phyloP scores from a whole-genome alignment of 768 basidiomycete species.

The Tulasnella sp. region DNA sequence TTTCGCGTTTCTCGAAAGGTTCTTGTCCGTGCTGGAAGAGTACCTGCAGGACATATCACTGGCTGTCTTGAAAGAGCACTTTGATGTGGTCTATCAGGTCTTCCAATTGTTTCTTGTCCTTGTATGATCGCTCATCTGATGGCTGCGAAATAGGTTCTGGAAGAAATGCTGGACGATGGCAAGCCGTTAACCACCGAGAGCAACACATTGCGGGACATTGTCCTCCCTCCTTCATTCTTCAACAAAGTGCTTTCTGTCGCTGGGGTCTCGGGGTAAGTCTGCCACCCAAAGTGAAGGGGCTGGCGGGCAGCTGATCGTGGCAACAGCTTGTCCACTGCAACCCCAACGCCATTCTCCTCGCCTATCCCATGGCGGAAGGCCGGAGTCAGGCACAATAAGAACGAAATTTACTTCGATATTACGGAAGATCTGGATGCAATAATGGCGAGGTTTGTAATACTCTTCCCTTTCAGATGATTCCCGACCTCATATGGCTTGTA shows the following conservation, averaged over 20 bases:
- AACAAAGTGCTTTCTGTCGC: constrained; percentile 59
- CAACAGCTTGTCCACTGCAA: constrained; percentile 34
- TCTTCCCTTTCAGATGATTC: constrained; percentile 25
- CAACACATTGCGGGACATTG: constrained; percentile 88
- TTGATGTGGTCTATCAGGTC: constrained; percentile 93
- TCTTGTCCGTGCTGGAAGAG: constrained; percentile 75
- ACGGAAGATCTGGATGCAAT: constrained; percentile 75
- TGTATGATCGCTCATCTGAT: constrained; percentile 9
- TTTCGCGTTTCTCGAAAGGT: constrained; percentile 83
- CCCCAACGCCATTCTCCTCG: constrained; percentile 64
- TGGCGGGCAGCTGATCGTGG: not conserved
- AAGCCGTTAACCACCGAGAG: constrained; percentile 88
- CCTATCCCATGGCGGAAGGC: constrained; percentile 92
- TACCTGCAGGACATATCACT: constrained; percentile 86
- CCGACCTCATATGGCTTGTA: not conserved
- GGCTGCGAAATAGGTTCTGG: constrained; percentile 61
- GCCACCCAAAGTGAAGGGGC: not conserved
- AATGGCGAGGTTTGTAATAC: constrained; percentile 62
- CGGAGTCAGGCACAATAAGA: constrained; percentile 75
- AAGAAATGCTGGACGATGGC: constrained; percentile 91
- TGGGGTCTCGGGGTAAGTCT: constrained; percentile 46
- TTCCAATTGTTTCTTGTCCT: constrained; percentile 30
- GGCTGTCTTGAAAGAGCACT: constrained; percentile 79
- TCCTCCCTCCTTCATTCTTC: constrained; percentile 84
- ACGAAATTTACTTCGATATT: constrained; percentile 92